Evolutionary conservation across 768 basidiomycete species (phyloP).

Genomic region (Boletus subparvulus): DNA sequence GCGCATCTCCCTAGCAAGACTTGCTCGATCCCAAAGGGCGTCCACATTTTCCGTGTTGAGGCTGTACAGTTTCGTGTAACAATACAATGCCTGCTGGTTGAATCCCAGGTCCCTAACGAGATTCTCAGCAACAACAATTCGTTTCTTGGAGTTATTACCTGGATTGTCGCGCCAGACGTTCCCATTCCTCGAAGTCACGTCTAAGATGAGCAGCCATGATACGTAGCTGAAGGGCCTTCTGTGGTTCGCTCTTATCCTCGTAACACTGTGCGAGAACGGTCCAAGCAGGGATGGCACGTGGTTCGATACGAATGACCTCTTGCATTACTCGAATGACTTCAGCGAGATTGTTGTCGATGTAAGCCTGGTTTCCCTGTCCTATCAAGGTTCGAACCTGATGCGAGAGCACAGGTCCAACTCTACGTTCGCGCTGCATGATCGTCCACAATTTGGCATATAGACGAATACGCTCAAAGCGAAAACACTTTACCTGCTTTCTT

Average conservation of each 20-base stretch:
- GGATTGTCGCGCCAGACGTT: conserved; percentile 70
- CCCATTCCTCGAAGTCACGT: conserved; percentile 87
- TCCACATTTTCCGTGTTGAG: conserved; percentile 80
- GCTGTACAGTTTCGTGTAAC: conserved; percentile 79
- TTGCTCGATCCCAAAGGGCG: conserved; percentile 87
- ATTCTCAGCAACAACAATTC: conserved; percentile 64
- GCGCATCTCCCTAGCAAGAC: conserved; percentile 72
- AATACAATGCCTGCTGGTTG: conserved; percentile 87
- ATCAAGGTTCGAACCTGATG: conserved; percentile 39
- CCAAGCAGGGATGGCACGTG: conserved; percentile 82
- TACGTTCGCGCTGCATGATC: conserved; percentile 11
- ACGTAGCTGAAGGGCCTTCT: conserved; percentile 17
- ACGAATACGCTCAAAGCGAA: background rate
- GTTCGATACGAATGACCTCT: conserved; percentile 93
- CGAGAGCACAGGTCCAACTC: conserved; percentile 14
- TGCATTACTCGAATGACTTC: conserved; percentile 79
- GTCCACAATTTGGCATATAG: background rate
- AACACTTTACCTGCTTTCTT: conserved; percentile 43
- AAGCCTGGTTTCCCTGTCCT: conserved; percentile 85
- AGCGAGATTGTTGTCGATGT: conserved; percentile 64
- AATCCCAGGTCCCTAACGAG: conserved; percentile 58
- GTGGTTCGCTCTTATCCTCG: conserved; percentile 15
- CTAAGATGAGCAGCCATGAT: conserved; percentile 64
- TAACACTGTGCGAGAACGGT: conserved; percentile 45
- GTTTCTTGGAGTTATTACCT: conserved; percentile 49